phyloP scores from a whole-genome alignment of 2,329 filamentous ascomycete genomes.

The Fusarium mexicanum region DNA sequence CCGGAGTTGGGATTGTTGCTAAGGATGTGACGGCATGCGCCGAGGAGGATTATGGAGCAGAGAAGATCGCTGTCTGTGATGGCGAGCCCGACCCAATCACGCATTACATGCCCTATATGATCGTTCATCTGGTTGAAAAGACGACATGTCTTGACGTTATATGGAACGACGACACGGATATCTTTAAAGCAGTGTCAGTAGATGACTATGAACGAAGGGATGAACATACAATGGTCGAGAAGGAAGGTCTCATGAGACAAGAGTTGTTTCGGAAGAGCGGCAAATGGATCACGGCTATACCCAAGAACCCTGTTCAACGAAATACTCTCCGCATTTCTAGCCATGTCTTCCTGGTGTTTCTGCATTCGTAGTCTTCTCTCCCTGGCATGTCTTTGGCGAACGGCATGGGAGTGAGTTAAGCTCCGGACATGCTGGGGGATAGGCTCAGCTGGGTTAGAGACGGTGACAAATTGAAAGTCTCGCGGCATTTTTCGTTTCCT shows the following conservation, averaged over 20 bases:
- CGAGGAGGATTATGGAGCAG: neutral
- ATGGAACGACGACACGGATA: neutral
- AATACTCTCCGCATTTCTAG: neutral
- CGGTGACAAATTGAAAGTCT: conserved; percentile 5
- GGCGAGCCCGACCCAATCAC: conserved; percentile 18
- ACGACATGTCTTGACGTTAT: neutral
- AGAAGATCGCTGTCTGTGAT: conserved; percentile 10
- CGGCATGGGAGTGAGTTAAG: neutral
- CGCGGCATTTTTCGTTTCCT: neutral
- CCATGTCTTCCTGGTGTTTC: neutral
- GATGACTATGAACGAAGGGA: accelerated
- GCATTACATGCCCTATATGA: neutral
- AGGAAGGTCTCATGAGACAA: conserved; percentile 3
- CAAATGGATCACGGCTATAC: neutral
- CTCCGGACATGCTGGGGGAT: neutral
- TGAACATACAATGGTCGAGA: neutral
- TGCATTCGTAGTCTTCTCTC: conserved; percentile 2
- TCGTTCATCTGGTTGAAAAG: neutral
- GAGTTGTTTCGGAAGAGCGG: neutral
- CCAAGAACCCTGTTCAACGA: neutral
- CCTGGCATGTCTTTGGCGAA: conserved; percentile 12
- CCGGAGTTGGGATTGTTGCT: neutral
- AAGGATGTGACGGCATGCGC: neutral
- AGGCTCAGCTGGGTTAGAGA: neutral
- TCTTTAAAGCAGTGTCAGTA: neutral